Evolutionary conservation across 2,329 filamentous ascomycete genomes (phyloP).

Genomic region (Venturia aucupariae): DNA sequence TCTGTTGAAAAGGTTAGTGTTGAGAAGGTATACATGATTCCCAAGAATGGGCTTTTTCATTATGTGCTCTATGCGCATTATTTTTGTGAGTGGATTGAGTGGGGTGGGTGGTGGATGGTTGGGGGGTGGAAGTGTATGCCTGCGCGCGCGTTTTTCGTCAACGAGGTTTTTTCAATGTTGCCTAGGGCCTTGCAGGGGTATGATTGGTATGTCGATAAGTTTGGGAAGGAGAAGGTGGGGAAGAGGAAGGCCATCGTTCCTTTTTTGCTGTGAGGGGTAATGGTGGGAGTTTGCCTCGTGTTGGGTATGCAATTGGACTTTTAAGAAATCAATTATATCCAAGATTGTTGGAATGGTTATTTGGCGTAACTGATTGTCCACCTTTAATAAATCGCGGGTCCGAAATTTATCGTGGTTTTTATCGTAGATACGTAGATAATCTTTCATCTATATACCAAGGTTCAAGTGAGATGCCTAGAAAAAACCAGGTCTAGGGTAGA

Average conservation of each 20-base stretch:
- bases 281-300: too few relatives aligned
- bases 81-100: constrained; percentile 94
- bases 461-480: too few relatives aligned
- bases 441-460: too few relatives aligned
- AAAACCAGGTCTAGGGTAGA: too few relatives aligned
- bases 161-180: constrained; percentile 83
- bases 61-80: constrained; percentile 88
- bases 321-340: too few relatives aligned
- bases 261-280: constrained; percentile 28
- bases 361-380: too few relatives aligned
- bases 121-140: constrained; percentile 58
- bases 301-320: too few relatives aligned
- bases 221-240: constrained; percentile 73
- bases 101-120: constrained; percentile 78
- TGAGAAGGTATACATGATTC: constrained; percentile 80
- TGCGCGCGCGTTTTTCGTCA: constrained; percentile 72
- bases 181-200: constrained; percentile 74
- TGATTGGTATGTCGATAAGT: constrained; percentile 79
- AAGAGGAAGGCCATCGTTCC: constrained; percentile 66
- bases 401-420: too few relatives aligned
- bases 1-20: constrained; percentile 38
- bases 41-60: constrained; percentile 71
- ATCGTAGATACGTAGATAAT: too few relatives aligned
- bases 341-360: too few relatives aligned
- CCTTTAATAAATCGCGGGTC: too few relatives aligned